phyloP scores from a whole-genome alignment of 2,329 filamentous ascomycete species.

The Ophiostoma australiae region DNA sequence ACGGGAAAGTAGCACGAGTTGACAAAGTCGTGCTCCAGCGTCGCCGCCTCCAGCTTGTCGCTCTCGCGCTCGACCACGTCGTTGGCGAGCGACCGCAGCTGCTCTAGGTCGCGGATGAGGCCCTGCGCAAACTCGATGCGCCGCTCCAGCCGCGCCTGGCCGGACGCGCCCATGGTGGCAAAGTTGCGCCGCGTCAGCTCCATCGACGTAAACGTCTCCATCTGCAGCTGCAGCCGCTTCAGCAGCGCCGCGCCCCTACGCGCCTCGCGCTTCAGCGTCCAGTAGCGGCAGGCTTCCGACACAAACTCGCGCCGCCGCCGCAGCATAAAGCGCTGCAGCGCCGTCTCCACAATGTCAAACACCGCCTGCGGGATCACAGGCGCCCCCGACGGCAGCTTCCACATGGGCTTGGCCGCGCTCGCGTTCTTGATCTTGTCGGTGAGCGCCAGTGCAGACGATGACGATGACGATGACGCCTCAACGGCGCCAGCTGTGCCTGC shows the following conservation, averaged over 20 bases:
- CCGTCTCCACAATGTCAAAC: conserved; percentile 77
- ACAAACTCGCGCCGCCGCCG: conserved; percentile 88
- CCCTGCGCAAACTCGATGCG: conserved; percentile 83
- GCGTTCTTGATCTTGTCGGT: conserved; percentile 50
- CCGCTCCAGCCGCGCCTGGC: conserved; percentile 68
- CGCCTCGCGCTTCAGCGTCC: conserved; percentile 93
- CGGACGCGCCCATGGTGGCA: conserved; percentile 84
- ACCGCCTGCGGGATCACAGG: conserved; percentile 89
- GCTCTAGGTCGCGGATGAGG: conserved; percentile 70
- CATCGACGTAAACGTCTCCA: conserved; percentile 96
- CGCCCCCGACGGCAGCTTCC: conserved; percentile 91
- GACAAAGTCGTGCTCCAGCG: conserved; percentile 72
- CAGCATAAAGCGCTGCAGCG: conserved; percentile 72
- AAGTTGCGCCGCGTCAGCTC: conserved; percentile 94
- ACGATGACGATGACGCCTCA: not conserved
- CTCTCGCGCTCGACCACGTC: conserved; percentile 70
- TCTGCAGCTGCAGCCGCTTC: conserved; percentile 87
- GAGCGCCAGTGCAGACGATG: not conserved
- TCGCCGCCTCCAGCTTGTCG: conserved; percentile 69
- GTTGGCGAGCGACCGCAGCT: conserved; percentile 65
- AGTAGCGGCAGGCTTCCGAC: conserved; percentile 90
- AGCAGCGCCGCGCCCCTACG: conserved; percentile 84
- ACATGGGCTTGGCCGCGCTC: conserved; percentile 59
- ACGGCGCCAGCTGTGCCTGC: conserved; percentile 55
- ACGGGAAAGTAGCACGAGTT: conserved; percentile 92